Evolutionary conservation across 2,329 filamentous ascomycete genomes (phyloP), one percentile per base, ranked within the genome.

Genomic region (Calonectria crousiana): DNA sequence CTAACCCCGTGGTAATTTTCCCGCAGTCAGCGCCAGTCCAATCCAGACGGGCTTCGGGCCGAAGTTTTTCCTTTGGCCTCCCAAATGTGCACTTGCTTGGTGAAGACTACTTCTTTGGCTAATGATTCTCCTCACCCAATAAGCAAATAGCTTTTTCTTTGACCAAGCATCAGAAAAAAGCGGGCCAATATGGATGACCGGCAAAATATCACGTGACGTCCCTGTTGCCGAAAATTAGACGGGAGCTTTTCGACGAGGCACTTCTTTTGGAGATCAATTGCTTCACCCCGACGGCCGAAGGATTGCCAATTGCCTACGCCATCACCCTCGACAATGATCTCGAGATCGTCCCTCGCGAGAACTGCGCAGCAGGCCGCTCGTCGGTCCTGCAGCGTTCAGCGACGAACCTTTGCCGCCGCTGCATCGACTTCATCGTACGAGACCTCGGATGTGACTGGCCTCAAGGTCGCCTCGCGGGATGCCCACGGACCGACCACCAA

Each of bases 391-490:
- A 89, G 90, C 85, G 90, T 90, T 83, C 86, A 87, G 84, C 86
- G 83, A 81, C 88, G 90, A 80, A 86, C 86, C 79, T 91, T 89
- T 81, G 90, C 94, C 81, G 88, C 94, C 89, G 86, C 88, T 78
- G 84, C 89, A 75, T 86, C 86, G 75, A 93, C 94, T 81, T 95
- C 96, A 88, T 92, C 94, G 85, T 99, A 97, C 89, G 93, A 98
- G 88, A 92, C 94, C 76, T 91, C 94, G 84, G 94, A 98, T 87
- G 92, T 94, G 86, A 92, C 93, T 85, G 96, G 96, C 83, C 89
- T 98, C 87, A 98, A 98, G 91, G 91, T 97, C 82, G 96, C 96
- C 84, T 95, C 95, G 88, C 93, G 96, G 89, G 96, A 98, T 86
- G 90, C 95, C 83, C 91, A 94, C 77, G 95, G 95, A 77, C 95